Percentiles rank a stretch among this genome's conserved stretches.
These are phyloP conservation scores for Linderniella brevidens DNA, from an alignment of 257 asterid species.

Conservation along the genomic window DNA sequence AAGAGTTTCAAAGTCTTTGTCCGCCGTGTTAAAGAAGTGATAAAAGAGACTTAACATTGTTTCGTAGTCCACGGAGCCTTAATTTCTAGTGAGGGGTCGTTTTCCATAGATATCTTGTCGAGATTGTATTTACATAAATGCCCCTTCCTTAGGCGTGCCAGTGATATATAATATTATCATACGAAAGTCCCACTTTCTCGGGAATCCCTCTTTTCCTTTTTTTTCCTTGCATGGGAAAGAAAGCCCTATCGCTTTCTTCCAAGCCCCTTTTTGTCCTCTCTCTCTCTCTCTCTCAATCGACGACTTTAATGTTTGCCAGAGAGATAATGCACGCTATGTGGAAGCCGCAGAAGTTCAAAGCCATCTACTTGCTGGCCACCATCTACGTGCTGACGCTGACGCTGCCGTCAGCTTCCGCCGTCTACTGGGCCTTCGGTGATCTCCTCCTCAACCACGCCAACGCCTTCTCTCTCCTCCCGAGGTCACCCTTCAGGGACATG, in stretches of 20 bases:
- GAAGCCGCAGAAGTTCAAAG: constrained; percentile 35
- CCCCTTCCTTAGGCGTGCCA: constrained; percentile 25
- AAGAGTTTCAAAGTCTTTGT: no score
- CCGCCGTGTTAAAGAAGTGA: no score
- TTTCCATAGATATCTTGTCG: no score
- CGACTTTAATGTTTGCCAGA: constrained; percentile 11
- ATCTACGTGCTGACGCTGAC: constrained; percentile 26
- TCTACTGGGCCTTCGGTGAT: constrained; percentile 40
- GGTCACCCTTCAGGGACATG: constrained; percentile 21
- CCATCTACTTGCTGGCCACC: constrained; percentile 23
- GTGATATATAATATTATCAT: background rate
- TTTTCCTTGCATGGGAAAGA: constrained; percentile 5
- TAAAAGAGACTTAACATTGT: no score
- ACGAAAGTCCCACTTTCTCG: constrained; percentile 13
- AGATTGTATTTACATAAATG: constrained; percentile 5
- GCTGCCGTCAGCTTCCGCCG: constrained; percentile 27
- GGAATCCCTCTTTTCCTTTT: background rate
- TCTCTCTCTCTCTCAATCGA: background rate
- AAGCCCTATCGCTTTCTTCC: constrained; percentile 12
- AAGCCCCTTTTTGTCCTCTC: constrained; percentile 6
- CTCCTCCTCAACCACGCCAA: constrained; percentile 28
- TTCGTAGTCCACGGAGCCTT: no score
- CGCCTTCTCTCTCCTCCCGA: constrained; percentile 29
- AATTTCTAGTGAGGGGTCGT: no score
- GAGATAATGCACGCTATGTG: constrained; percentile 34